A percentile compares a stretch with the other conserved stretches of the same genome.
These are phyloP conservation scores for Ophiostoma ulmi DNA, from an alignment of 2,329 filamentous ascomycete genomes.

Conservation along the genomic window DNA sequence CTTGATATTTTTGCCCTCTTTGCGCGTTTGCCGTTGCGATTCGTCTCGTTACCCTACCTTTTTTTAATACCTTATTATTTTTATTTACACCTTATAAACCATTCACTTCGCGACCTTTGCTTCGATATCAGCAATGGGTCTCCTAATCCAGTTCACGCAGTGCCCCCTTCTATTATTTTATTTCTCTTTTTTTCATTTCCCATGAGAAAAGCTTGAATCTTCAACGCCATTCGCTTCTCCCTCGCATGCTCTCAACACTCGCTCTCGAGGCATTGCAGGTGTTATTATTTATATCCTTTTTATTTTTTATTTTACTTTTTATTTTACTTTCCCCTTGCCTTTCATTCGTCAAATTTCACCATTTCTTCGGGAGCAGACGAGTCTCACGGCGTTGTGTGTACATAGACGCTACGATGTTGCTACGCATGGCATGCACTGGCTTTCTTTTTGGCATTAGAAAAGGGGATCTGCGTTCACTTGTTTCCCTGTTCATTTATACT, in stretches of 20 bases:
- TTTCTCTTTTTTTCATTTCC: neutral
- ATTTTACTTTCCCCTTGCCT: conserved; percentile 14
- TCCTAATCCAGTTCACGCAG: neutral
- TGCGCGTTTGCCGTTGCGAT: conserved; percentile 15
- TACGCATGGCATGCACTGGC: conserved; percentile 43
- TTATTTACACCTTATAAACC: conserved; percentile 6
- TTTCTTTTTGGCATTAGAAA: conserved; percentile 18
- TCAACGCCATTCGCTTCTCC: conserved; percentile 28
- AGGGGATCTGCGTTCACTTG: neutral
- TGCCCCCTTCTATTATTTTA: neutral
- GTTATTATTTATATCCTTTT: neutral
- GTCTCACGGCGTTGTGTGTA: conserved; percentile 32
- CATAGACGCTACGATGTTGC: conserved; percentile 47
- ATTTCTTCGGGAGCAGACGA: conserved; percentile 27
- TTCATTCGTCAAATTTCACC: conserved; percentile 27
- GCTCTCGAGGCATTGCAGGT: conserved; percentile 30
- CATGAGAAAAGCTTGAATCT: neutral
- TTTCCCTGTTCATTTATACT: neutral
- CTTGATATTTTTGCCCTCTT: conserved; percentile 13
- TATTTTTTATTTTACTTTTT: too few relatives aligned
- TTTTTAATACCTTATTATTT: conserved; percentile 18
- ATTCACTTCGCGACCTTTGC: neutral
- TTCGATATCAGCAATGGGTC: neutral
- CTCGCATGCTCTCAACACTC: neutral
- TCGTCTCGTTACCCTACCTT: conserved; percentile 1